Evolutionary conservation across 2,329 filamentous ascomycete species (phyloP).

Genomic region (Paramyrothecium sp.): DNA sequence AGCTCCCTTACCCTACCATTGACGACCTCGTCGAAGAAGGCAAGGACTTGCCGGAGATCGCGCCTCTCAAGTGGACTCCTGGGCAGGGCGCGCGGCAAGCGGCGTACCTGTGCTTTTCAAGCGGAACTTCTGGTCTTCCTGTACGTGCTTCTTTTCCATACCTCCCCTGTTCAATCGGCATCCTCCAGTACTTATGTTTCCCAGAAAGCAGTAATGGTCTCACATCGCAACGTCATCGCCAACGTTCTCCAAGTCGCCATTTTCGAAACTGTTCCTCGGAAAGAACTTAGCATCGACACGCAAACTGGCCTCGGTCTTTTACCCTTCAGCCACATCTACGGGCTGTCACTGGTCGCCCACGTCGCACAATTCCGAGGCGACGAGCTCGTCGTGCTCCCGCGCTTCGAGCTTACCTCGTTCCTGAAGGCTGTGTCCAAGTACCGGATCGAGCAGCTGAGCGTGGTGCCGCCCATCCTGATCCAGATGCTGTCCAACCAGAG

Average conservation of each 20-base stretch:
- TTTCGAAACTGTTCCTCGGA: conserved; percentile 38
- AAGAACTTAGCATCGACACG: conserved; percentile 32
- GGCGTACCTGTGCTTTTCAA: conserved; percentile 78
- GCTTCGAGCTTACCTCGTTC: conserved; percentile 70
- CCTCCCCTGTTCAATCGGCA: not conserved
- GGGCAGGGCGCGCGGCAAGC: conserved; percentile 67
- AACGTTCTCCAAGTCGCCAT: conserved; percentile 65
- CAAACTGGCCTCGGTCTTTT: conserved; percentile 64
- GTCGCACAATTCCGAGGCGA: conserved; percentile 68
- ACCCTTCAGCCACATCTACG: conserved; percentile 81
- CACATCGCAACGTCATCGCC: conserved; percentile 75
- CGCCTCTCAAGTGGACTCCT: conserved; percentile 56
- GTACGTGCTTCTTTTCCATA: conserved; percentile 37
- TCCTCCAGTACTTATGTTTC: conserved; percentile 4
- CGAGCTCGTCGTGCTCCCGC: conserved; percentile 68
- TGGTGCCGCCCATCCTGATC: conserved; percentile 80
- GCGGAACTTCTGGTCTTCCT: conserved; percentile 75
- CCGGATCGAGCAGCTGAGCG: conserved; percentile 64
- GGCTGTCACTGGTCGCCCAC: conserved; percentile 69
- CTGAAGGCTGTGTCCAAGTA: conserved; percentile 64
- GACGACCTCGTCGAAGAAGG: conserved; percentile 66
- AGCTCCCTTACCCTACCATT: conserved; percentile 59
- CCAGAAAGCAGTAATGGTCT: conserved; percentile 82
- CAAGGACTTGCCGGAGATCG: conserved; percentile 47
- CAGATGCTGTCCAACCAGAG: conserved; percentile 64